These are phyloP conservation scores for Fragosphaeria purpurea DNA, from an alignment of 2,329 filamentous ascomycete genomes.

Conservation along the genomic window DNA sequence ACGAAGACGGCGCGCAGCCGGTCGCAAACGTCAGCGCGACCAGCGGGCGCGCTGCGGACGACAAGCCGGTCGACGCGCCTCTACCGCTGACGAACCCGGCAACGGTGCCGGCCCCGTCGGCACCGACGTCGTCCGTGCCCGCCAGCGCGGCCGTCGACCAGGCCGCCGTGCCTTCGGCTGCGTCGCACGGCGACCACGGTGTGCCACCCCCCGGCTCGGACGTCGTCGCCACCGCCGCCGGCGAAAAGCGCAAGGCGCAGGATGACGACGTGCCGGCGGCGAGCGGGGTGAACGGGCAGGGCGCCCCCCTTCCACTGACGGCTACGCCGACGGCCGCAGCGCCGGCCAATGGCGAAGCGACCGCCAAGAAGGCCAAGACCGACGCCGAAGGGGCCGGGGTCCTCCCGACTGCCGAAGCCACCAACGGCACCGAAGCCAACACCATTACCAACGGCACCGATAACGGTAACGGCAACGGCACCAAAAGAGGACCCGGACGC, in stretches of 20 bases:
- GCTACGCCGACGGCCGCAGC: neutral
- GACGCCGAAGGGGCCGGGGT: neutral
- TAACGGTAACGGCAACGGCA: slow-evolving; percentile 11
- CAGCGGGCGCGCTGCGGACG: no score
- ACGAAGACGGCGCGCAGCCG: no score
- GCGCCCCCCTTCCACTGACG: neutral
- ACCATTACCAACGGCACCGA: slow-evolving; percentile 11
- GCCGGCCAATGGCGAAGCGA: slow-evolving; percentile 1
- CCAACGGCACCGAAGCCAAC: neutral
- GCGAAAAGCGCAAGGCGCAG: slow-evolving; percentile 18
- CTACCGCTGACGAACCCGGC: no score
- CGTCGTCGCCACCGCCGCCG: neutral
- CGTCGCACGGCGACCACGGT: neutral
- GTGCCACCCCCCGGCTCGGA: no score
- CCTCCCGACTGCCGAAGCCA: neutral
- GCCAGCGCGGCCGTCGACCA: no score
- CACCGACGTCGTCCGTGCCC: no score
- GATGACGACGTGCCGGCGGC: neutral
- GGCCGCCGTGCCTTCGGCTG: neutral
- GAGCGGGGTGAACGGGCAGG: slow-evolving; percentile 4
- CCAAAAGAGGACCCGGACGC: slow-evolving; percentile 8
- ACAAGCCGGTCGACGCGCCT: no score
- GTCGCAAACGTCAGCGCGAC: no score
- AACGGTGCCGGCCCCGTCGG: no score
- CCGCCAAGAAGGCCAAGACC: slow-evolving; percentile 12